Base-by-base conservation (phyloP, 345 rosid genomes). In the Brassica juncea region DNA sequence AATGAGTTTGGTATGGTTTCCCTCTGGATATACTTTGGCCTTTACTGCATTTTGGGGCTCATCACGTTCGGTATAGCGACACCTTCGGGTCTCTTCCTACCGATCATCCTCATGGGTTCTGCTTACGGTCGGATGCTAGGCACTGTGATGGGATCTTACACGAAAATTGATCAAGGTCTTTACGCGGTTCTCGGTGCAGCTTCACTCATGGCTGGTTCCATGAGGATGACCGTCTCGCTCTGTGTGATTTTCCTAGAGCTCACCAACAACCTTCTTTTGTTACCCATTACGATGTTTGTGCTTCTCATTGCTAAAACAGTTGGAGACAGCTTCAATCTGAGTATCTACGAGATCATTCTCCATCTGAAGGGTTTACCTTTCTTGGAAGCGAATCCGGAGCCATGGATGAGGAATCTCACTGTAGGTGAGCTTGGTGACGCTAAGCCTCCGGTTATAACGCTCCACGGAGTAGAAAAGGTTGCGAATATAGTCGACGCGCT, bases 191-290 rank as follows among this genome's bases (percentile, higher is more conserved):
- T 94, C 12, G 99, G 99, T 8, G 97, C 97, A 65, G 99, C 97
- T 62, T 89, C 97, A 15, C 90, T 94, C 11, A 91, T 94, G 97
- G 90, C 94, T 68, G 99, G 99, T 5, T 91, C 99, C 0, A 94
- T 94, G 99, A 91, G 99, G 76, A 94, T 92, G 99, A 94, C 99
- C 0, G 99, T 94, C 23, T 94, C 99, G 4, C 90, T 94, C 34
- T 92, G 99, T 73, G 92, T 94, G 23, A 94, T 94, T 78, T 91
- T 94, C 78, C 97, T 94, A 2, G 98, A 94, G 77, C 92, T 94
- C 55, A 92, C 99, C 68, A 94, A 94, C 91, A 92, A 94, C 79
- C 97, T 94, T 52, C 86, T 86, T 1, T 70, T 94, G 79, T 86
- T 94, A 12, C 99, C 99, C 5, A 85, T 91, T 2, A 91, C 94